These are phyloP conservation scores for Cryptosporidium parvum DNA, from an alignment of 169 alveolate species.

Conservation along the genomic window DNA sequence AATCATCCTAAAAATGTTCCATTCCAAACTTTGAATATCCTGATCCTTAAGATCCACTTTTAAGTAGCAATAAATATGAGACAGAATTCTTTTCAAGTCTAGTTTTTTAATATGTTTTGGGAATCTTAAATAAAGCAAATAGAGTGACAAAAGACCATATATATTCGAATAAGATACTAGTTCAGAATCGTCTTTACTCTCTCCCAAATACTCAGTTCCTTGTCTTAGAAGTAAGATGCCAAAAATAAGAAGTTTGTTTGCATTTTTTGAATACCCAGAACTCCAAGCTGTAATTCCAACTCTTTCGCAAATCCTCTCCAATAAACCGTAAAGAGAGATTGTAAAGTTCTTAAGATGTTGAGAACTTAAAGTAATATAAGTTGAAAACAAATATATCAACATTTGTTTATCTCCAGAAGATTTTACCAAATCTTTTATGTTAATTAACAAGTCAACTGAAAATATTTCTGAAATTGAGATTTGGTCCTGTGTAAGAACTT, in stretches of 20 bases:
- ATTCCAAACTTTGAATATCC: neutral
- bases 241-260: slow-evolving; percentile 36
- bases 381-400: slow-evolving; percentile 57
- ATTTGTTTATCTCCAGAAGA: slow-evolving; percentile 74
- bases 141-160: slow-evolving; percentile 42
- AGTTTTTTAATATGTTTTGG: slow-evolving; percentile 51
- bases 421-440: slow-evolving; percentile 1
- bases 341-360: slow-evolving; percentile 51
- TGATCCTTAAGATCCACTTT: neutral
- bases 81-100: neutral
- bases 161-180: slow-evolving; percentile 21
- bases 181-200: neutral
- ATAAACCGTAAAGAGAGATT: slow-evolving; percentile 5
- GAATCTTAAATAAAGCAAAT: neutral
- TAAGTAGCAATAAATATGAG: slow-evolving; percentile 7
- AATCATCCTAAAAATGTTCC: neutral
- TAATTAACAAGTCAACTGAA: slow-evolving; percentile 17
- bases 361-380: slow-evolving; percentile 24
- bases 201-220: slow-evolving; percentile 11
- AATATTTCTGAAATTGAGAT: slow-evolving; percentile 6
- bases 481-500: neutral
- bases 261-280: neutral
- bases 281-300: slow-evolving; percentile 15
- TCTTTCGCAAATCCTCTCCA: slow-evolving; percentile 13
- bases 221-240: slow-evolving; percentile 47